These are phyloP conservation scores for Apiospora marii DNA, from an alignment of 2,329 filamentous ascomycete species.

Conservation along the genomic window DNA sequence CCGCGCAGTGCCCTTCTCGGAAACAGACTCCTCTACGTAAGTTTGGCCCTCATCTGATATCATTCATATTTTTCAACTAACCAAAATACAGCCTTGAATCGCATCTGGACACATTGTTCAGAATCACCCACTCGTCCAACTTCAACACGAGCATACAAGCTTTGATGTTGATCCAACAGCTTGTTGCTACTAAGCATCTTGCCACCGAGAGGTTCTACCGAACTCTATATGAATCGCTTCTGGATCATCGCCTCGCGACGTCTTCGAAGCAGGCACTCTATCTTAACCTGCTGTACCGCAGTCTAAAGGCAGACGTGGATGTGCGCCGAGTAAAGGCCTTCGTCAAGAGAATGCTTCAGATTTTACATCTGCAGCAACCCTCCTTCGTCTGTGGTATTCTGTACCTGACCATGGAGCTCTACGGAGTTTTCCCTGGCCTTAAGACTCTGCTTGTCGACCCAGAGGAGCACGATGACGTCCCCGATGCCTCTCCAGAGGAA, in stretches of 20 bases:
- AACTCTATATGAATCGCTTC: constrained; percentile 91
- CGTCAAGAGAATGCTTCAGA: constrained; percentile 89
- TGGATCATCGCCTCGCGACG: constrained; percentile 86
- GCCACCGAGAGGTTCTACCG: constrained; percentile 92
- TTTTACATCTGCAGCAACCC: constrained; percentile 87
- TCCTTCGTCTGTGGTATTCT: constrained; percentile 93
- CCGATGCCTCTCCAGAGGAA: constrained; percentile 54
- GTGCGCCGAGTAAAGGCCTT: constrained; percentile 94
- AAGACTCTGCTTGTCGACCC: constrained; percentile 80
- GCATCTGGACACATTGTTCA: constrained; percentile 93
- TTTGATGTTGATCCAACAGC: constrained; percentile 91
- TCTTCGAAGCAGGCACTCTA: constrained; percentile 97
- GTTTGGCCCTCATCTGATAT: constrained; percentile 38
- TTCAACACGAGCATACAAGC: constrained; percentile 99
- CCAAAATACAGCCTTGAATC: constrained; percentile 70
- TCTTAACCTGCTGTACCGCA: constrained; percentile 87
- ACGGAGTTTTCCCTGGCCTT: constrained; percentile 80
- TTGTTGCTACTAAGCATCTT: constrained; percentile 81
- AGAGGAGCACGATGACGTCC: constrained; percentile 76
- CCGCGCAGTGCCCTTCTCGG: constrained; percentile 91
- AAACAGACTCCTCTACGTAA: constrained; percentile 77
- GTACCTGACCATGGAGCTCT: constrained; percentile 85
- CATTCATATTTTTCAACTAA: constrained; percentile 33
- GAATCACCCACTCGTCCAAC: constrained; percentile 95
- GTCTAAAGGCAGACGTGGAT: constrained; percentile 89